phyloP scores from a whole-genome alignment of 2,329 filamentous ascomycete species.

The Tricladium varicosporioides region DNA sequence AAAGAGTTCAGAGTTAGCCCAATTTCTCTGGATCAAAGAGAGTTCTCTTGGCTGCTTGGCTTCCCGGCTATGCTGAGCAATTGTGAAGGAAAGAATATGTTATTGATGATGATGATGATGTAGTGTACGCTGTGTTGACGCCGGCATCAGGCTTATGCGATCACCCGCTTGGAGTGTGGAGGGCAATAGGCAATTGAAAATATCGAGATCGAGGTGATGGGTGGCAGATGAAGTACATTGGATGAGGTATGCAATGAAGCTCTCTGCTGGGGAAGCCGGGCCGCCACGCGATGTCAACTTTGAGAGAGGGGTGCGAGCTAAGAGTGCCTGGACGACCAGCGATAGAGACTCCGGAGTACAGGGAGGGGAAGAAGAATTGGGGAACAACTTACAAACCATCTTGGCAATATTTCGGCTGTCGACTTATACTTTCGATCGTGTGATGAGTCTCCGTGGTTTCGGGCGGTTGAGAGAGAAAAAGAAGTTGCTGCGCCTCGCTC shows the following conservation, averaged over 20 bases:
- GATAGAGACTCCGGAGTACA: background rate
- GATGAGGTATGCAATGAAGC: background rate
- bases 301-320: background rate
- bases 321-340: background rate
- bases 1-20: conserved; percentile 18
- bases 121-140: conserved; percentile 7
- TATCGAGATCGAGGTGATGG: background rate
- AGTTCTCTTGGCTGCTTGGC: conserved; percentile 19
- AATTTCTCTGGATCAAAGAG: conserved; percentile 14
- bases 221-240: background rate
- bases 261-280: too few species aligned
- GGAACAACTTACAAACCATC: conserved; percentile 27
- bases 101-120: background rate
- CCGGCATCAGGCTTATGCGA: conserved; percentile 14
- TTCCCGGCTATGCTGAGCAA: conserved; percentile 14
- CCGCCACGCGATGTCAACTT: conserved; percentile 8
- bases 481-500: conserved; percentile 12
- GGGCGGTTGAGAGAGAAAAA: too few species aligned
- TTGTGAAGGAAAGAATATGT: conserved; percentile 2
- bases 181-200: background rate
- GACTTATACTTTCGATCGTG: background rate
- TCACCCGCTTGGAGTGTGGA: conserved; percentile 4
- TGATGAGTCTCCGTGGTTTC: conserved; percentile 1
- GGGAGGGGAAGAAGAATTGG: conserved; percentile 6
- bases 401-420: conserved; percentile 17